Conservation (phyloP, 805 yeast species). For the Saccharomycopsis javanensis region DNA sequence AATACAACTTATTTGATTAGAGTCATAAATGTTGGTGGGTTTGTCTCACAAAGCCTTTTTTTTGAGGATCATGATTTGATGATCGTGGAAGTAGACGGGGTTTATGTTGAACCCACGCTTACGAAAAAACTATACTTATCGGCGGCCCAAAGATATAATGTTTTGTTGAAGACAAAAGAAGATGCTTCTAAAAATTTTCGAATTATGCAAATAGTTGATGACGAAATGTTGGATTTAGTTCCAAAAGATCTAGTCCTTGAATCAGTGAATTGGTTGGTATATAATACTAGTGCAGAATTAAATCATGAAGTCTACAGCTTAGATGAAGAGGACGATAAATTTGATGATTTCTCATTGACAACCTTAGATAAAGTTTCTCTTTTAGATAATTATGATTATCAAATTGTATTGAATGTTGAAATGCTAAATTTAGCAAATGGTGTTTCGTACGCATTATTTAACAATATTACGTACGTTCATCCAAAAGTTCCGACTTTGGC, state of each 20-base stretch:
- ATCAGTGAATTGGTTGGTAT: slow-evolving; percentile 46
- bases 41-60: slow-evolving; percentile 61
- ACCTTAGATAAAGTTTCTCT: slow-evolving; percentile 33
- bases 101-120: slow-evolving; percentile 47
- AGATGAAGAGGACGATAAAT: slow-evolving; percentile 25
- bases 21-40: slow-evolving; percentile 57
- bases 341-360: slow-evolving; percentile 39
- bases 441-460: slow-evolving; percentile 67
- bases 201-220: slow-evolving; percentile 53
- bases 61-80: slow-evolving; percentile 65
- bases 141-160: slow-evolving; percentile 76
- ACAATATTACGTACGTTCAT: slow-evolving; percentile 49
- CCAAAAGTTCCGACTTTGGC: slow-evolving; percentile 67
- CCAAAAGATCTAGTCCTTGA: slow-evolving; percentile 49
- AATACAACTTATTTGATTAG: slow-evolving; percentile 56
- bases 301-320: slow-evolving; percentile 25
- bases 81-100: slow-evolving; percentile 69
- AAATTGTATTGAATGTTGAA: slow-evolving; percentile 45
- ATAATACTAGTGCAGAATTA: slow-evolving; percentile 29
- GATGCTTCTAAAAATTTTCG: slow-evolving; percentile 38
- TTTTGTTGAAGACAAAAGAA: slow-evolving; percentile 49
- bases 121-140: slow-evolving; percentile 53
- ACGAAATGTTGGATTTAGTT: slow-evolving; percentile 57
- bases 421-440: slow-evolving; percentile 71
- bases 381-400: slow-evolving; percentile 53